phyloP scores from a whole-genome alignment of 768 basidiomycete genomes.

The Phanerochaete sordida region DNA sequence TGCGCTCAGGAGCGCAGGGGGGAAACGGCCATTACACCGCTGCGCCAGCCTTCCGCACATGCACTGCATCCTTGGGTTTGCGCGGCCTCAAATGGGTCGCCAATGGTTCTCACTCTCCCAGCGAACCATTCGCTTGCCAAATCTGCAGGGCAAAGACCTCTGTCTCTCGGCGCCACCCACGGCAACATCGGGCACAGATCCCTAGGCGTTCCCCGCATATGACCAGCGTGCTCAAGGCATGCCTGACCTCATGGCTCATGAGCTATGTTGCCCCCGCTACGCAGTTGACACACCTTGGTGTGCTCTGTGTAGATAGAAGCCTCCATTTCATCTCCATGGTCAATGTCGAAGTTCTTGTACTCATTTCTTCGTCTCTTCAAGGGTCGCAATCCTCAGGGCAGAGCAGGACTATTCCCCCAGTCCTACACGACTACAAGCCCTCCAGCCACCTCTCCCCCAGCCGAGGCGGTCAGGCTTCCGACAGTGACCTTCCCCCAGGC shows the following conservation, averaged over 20 bases:
- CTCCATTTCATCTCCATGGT: background rate
- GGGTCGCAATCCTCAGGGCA: slow-evolving; percentile 82
- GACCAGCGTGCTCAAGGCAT: background rate
- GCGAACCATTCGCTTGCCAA: no score
- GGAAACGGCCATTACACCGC: no score
- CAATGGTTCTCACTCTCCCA: no score
- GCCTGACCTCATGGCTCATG: background rate
- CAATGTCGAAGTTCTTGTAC: background rate
- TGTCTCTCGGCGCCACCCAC: background rate
- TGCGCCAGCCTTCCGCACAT: no score
- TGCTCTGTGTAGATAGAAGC: background rate
- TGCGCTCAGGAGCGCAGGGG: background rate
- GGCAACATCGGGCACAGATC: background rate
- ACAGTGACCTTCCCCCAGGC: slow-evolving; percentile 10
- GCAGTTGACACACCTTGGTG: background rate
- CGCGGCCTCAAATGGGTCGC: no score
- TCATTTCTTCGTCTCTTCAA: slow-evolving; percentile 29
- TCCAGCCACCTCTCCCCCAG: slow-evolving; percentile 29
- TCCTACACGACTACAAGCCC: slow-evolving; percentile 74
- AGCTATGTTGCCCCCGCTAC: no score
- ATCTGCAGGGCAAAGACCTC: background rate
- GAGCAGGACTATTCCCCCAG: slow-evolving; percentile 87
- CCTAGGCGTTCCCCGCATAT: background rate
- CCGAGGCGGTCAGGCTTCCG: slow-evolving; percentile 5
- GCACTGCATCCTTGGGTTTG: no score